phyloP scores from a whole-genome alignment of 176 grass and related monocot species.

The Avena sativa region DNA sequence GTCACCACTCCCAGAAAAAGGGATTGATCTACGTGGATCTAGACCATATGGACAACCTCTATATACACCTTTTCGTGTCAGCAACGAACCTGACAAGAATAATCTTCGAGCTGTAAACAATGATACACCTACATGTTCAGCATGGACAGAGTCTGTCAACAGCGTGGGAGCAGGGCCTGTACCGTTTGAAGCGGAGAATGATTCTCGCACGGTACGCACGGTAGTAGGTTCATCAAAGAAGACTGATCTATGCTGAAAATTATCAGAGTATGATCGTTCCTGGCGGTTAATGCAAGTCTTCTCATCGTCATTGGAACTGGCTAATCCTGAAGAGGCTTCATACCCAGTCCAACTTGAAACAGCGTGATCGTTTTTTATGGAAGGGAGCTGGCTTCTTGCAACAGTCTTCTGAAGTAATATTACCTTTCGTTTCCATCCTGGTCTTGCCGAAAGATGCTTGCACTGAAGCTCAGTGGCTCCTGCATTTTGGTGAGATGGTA shows the following conservation, averaged over 20 bases:
- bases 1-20: not conserved
- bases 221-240: slow-evolving; percentile 23
- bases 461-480: not conserved
- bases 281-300: not conserved
- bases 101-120: slow-evolving; percentile 25
- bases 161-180: slow-evolving; percentile 43
- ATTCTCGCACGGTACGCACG: not conserved
- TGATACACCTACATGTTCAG: not conserved
- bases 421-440: not conserved
- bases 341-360: slow-evolving; percentile 1
- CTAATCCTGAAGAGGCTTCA: not conserved
- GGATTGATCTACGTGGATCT: slow-evolving; percentile 29
- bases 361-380: not conserved
- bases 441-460: not conserved
- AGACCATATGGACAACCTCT: slow-evolving; percentile 28
- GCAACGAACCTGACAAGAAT: slow-evolving; percentile 7
- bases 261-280: slow-evolving; percentile 23
- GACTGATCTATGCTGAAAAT: slow-evolving; percentile 25
- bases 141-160: slow-evolving; percentile 25
- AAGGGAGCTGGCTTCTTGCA: not conserved
- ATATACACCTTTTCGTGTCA: slow-evolving; percentile 20
- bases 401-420: not conserved
- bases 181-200: slow-evolving; percentile 42
- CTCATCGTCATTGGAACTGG: not conserved
- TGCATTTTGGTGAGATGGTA: not conserved